phyloP scores from a whole-genome alignment of 78 protist genomes.

The Dictyostelium intermedium region DNA sequence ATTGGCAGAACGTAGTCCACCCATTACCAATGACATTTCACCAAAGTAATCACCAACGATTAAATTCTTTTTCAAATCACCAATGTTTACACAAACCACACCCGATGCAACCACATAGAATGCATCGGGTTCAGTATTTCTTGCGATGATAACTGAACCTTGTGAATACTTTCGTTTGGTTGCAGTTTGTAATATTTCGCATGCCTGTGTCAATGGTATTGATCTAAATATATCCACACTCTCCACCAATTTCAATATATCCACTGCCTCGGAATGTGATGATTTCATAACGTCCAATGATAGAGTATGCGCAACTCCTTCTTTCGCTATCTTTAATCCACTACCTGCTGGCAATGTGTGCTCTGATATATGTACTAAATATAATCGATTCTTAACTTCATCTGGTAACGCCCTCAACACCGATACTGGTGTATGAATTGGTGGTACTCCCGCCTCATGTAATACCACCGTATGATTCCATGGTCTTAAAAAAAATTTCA shows the following conservation, averaged over 20 bases:
- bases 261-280: constrained; percentile 64
- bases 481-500: constrained; percentile 73
- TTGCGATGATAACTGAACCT: constrained; percentile 57
- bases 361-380: constrained; percentile 65
- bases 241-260: constrained; percentile 52
- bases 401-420: constrained; percentile 45
- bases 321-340: constrained; percentile 66
- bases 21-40: constrained; percentile 72
- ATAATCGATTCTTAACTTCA: constrained; percentile 53
- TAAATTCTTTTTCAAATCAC: constrained; percentile 47
- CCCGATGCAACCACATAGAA: constrained; percentile 78
- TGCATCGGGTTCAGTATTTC: constrained; percentile 64
- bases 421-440: constrained; percentile 86
- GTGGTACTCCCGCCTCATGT: constrained; percentile 89
- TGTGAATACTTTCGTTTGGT: constrained; percentile 36
- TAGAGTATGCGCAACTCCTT: constrained; percentile 63
- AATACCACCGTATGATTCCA: constrained; percentile 86
- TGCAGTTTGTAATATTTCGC: constrained; percentile 65
- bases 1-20: constrained; percentile 53
- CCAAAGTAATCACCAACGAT: constrained; percentile 83
- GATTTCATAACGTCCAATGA: constrained; percentile 47
- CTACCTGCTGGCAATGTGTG: constrained; percentile 39
- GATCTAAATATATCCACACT: constrained; percentile 60
- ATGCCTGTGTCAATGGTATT: constrained; percentile 65
- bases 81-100: constrained; percentile 53